Conservation (phyloP, 208 protist genomes). For the Wallacemonas sp. region DNA sequence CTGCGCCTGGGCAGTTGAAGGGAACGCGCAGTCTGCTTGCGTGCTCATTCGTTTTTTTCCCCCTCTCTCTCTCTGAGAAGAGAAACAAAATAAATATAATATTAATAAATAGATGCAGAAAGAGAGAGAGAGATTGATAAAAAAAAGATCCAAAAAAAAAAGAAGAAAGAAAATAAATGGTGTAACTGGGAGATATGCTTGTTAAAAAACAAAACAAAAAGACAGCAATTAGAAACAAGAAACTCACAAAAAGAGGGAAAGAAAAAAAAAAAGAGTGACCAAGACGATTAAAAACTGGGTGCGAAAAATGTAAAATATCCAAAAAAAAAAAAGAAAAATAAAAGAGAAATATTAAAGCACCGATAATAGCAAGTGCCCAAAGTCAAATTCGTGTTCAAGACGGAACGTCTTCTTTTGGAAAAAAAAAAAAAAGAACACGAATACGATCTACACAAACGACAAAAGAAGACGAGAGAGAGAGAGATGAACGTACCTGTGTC, state of each 20-base stretch:
- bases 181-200: not conserved
- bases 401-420: too few species aligned
- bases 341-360: not conserved
- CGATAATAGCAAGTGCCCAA: too few species aligned
- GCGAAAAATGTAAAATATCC: too few species aligned
- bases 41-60: too few species aligned
- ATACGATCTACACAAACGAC: not conserved
- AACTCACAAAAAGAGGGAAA: conserved; percentile 15
- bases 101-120: not conserved
- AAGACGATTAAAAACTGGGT: not conserved
- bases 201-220: not conserved
- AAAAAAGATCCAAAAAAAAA: conserved; percentile 2
- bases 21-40: too few species aligned
- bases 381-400: too few species aligned
- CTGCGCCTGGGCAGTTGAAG: too few species aligned
- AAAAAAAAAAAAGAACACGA: conserved; percentile 18
- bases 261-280: not conserved
- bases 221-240: not conserved
- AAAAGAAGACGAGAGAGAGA: conserved; percentile 17
- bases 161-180: not conserved
- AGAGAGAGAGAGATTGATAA: not conserved
- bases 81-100: conserved; percentile 20
- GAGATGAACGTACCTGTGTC: too few species aligned
- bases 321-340: conserved; percentile 18
- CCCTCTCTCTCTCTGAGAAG: too few species aligned